Evolutionary conservation across 2,329 filamentous ascomycete species (phyloP).

Genomic region (Penicillium sp.): DNA sequence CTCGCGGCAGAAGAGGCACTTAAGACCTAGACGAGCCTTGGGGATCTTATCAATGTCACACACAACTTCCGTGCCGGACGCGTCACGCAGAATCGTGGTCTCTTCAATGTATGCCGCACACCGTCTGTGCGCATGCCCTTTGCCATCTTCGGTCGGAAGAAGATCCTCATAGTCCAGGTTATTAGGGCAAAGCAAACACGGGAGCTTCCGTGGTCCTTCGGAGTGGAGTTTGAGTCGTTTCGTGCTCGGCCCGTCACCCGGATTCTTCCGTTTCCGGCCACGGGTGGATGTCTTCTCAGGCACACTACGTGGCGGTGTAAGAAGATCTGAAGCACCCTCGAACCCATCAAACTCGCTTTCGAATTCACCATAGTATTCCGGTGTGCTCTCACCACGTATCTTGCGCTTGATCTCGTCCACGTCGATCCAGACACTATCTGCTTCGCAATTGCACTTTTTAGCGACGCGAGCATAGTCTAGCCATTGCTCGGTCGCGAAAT

Average conservation of each 20-base stretch:
- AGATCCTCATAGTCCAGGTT: slow-evolving; percentile 78
- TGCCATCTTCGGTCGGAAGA: slow-evolving; percentile 82
- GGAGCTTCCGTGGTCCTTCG: slow-evolving; percentile 69
- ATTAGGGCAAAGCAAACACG: slow-evolving; percentile 90
- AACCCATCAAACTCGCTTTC: slow-evolving; percentile 66
- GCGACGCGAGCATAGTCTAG: slow-evolving; percentile 91
- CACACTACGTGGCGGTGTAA: slow-evolving; percentile 74
- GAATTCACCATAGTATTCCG: slow-evolving; percentile 48
- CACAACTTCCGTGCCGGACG: slow-evolving; percentile 68
- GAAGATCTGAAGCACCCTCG: slow-evolving; percentile 66
- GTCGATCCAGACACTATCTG: slow-evolving; percentile 98
- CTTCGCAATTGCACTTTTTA: slow-evolving; percentile 94
- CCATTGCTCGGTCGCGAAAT: slow-evolving; percentile 95
- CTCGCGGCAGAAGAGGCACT: slow-evolving; percentile 91
- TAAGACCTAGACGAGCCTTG: slow-evolving; percentile 83
- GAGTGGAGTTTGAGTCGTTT: slow-evolving; percentile 77
- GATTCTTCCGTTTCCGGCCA: slow-evolving; percentile 69
- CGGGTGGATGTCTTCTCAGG: slow-evolving; percentile 64
- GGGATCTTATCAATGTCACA: slow-evolving; percentile 78
- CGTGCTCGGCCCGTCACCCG: slow-evolving; percentile 57
- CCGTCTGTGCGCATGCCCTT: slow-evolving; percentile 74
- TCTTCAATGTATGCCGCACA: slow-evolving; percentile 92
- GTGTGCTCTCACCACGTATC: slow-evolving; percentile 74
- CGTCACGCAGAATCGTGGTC: slow-evolving; percentile 74
- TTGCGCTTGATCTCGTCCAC: slow-evolving; percentile 95